These are phyloP conservation scores for Cryptosporidium xiaoi DNA, from an alignment of 169 alveolate species.

Conservation along the genomic window DNA sequence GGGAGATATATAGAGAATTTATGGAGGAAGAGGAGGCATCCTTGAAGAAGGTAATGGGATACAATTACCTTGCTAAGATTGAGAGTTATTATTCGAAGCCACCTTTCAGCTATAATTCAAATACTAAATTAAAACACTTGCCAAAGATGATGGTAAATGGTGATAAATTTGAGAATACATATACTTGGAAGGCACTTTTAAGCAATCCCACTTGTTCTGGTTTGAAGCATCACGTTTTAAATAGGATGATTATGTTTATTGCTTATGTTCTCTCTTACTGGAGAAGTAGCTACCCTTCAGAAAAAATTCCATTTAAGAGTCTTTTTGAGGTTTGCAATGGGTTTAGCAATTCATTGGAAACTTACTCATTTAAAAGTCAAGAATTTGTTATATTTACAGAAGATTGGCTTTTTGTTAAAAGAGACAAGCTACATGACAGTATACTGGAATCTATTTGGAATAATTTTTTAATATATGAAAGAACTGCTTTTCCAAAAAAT, in stretches of 20 bases:
- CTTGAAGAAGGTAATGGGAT: constrained; percentile 34
- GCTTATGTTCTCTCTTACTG: constrained; percentile 55
- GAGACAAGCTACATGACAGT: constrained; percentile 5
- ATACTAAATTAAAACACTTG: constrained; percentile 1
- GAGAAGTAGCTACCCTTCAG: constrained; percentile 10
- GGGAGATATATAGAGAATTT: constrained; percentile 55
- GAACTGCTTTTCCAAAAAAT: constrained; percentile 45
- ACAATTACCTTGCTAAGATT: not conserved
- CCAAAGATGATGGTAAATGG: constrained; percentile 31
- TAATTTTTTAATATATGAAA: constrained; percentile 45
- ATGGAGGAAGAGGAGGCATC: constrained; percentile 33
- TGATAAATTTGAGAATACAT: not conserved
- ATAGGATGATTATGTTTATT: constrained; percentile 49
- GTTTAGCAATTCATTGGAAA: not conserved
- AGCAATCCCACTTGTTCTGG: constrained; percentile 18
- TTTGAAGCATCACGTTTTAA: constrained; percentile 13
- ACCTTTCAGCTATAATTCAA: constrained; percentile 40
- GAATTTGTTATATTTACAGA: constrained; percentile 13
- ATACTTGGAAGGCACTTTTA: constrained; percentile 17
- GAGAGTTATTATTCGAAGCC: constrained; percentile 39
- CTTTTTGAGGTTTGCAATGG: constrained; percentile 33
- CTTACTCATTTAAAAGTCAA: not conserved
- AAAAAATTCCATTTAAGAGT: constrained; percentile 37
- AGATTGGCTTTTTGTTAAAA: constrained; percentile 21
- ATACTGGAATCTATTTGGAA: constrained; percentile 44